These are phyloP conservation scores for Blastocystis sp. DNA, from an alignment of 352 stramenopile species.

Conservation along the genomic window DNA sequence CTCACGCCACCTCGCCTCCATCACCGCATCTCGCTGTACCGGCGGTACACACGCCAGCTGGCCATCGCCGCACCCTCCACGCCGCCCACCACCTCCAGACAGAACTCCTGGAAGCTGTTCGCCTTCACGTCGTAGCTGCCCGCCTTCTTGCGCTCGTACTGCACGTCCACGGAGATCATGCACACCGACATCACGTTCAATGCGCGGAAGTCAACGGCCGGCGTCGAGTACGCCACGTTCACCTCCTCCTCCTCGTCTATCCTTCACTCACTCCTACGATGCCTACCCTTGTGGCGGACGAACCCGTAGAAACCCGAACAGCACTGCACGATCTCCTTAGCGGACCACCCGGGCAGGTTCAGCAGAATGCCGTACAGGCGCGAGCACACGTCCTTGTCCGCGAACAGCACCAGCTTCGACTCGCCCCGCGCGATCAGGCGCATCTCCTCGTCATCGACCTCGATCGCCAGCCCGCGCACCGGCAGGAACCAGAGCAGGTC, in stretches of 20 bases:
- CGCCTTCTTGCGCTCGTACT: slow-evolving; percentile 1
- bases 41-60: slow-evolving; percentile 30
- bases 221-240: not conserved
- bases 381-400: slow-evolving; percentile 1
- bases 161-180: slow-evolving; percentile 1
- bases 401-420: not conserved
- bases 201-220: not conserved
- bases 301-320: slow-evolving; percentile 29
- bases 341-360: slow-evolving; percentile 30
- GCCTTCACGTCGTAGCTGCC: not conserved
- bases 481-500: not conserved
- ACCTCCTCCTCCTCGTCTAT: slow-evolving; percentile 27
- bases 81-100: not conserved
- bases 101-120: slow-evolving; percentile 31
- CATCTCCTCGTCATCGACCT: not conserved
- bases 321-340: slow-evolving; percentile 55
- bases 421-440: not conserved
- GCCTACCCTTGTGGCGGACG: not conserved
- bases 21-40: slow-evolving; percentile 39
- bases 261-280: not conserved
- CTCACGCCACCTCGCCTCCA: not conserved
- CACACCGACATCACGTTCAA: not conserved
- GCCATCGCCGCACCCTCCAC: not conserved
- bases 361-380: slow-evolving; percentile 55
- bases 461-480: not conserved